Evolutionary conservation across 768 basidiomycete genomes (phyloP).

Genomic region (Goffeauzyma gilvescens): DNA sequence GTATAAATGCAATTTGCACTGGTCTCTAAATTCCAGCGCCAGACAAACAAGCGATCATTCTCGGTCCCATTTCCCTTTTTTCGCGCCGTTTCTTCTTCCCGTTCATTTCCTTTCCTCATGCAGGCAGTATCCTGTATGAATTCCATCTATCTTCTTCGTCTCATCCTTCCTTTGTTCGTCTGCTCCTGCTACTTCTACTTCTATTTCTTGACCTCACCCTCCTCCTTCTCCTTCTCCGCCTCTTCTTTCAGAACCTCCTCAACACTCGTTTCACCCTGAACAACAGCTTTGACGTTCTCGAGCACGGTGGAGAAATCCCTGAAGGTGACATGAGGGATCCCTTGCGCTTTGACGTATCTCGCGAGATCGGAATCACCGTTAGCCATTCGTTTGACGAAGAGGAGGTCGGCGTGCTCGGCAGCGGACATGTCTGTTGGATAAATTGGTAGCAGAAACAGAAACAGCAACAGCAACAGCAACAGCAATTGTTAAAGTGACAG

Average conservation of each 20-base stretch:
- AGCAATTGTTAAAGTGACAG: not conserved
- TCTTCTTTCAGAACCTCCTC: constrained; percentile 36
- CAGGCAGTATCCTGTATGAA: not conserved
- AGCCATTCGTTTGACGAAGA: constrained; percentile 61
- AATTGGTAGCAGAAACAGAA: not conserved
- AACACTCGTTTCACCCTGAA: constrained; percentile 48
- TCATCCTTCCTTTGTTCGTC: not conserved
- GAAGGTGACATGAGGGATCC: constrained; percentile 65
- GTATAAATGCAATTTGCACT: too few species aligned
- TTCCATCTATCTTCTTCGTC: not conserved
- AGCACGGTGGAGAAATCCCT: constrained; percentile 38
- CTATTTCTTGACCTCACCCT: constrained; percentile 6
- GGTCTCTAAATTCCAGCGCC: too few species aligned
- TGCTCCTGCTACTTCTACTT: not conserved
- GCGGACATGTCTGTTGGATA: constrained; percentile 62
- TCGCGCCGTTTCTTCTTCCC: too few species aligned
- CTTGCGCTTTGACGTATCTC: constrained; percentile 56
- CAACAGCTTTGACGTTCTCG: constrained; percentile 45
- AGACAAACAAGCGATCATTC: too few species aligned
- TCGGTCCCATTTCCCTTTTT: too few species aligned
- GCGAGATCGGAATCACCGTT: constrained; percentile 56
- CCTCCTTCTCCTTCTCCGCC: constrained; percentile 2
- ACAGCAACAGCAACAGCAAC: not conserved
- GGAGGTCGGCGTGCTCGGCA: constrained; percentile 70
- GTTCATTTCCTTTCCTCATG: not conserved